Evolutionary conservation across 306 rosid genomes (phyloP), one percentile per base, ranked within the genome.

Genomic region (Benincasa hispida): DNA sequence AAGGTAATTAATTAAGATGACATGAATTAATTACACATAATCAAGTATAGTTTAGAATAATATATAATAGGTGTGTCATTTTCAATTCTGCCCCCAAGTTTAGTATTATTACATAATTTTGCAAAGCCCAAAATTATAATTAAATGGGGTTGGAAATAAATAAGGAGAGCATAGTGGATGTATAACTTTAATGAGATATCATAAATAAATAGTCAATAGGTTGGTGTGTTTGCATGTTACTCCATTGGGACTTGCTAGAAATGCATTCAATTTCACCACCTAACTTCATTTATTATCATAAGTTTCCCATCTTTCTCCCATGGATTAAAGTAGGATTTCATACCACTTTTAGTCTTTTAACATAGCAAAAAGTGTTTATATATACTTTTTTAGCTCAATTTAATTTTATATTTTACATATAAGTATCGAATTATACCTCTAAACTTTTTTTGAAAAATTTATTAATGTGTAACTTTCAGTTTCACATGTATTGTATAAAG

Each of bases 211-310:
- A 17, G 73, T 66, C 73, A 37, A n/a, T 37, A 66, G 51, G 51
- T 66, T 66, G 73, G 73, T 66, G 73, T 2, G 7, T n/a, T 35
- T 66, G 73, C 73, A 66, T 66, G 73, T 66, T 37, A 66, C 15
- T n/a, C 3, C 18, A 66, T 66, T 66, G 73, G 73, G 30, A 35
- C 51, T 66, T 65, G 15, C 15, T 37, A 30, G 19, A 7, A 37
- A 1, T n/a, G 30, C 73, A 66, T 66, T 66, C 51, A 66, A 66
- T 66, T 66, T 66, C 1, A n/a, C 9, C 1, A 66, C 73, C 51
- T 11, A 66, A 28, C 30, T 37, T n/a, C 51, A 35, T 65, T 65
- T 65, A 35, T 39, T 37, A 63, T 62, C 69, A 58, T 61, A 6
- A 61, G 2, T 14, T 58, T 13, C 9, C 65, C 28, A 21, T 56